Evolutionary conservation across 2,329 filamentous ascomycete species (phyloP), one percentile per base, ranked within the genome.

Genomic region (Talaromyces rugulosus): DNA sequence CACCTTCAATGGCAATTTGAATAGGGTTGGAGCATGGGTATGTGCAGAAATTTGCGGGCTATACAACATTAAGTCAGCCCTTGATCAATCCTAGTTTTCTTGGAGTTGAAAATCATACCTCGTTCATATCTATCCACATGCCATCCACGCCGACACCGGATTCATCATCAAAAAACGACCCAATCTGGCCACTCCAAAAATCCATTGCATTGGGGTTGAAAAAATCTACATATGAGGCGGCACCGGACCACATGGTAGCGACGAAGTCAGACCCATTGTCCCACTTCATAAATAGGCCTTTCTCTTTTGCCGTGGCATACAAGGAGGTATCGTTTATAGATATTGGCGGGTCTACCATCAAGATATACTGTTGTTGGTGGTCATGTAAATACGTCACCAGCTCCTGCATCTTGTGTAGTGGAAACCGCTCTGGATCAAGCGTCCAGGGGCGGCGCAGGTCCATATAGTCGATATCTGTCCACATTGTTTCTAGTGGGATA

Each of bases 141-240:
- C 84, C 90, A 64, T 94, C 90, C 53, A 94, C 88, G 65, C 92
- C 85, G 14, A 94, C 81, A 31, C 90, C 90, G 1, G 77, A 81
- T 0, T 86, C 78, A 0, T 83, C 74, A 64, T 82, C 74, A 75
- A 93, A 92, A 77, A 91, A 91, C 0, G 70, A 73, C 0, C 70
- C 73, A 67, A 94, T 88, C 70, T 93, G 84, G 4, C 81, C 80
- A 65, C 85, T 86, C 90, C 90, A 94, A 73, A 87, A 95, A 1
- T 76, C 69, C 54, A 86, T 81, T 1, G 86, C 84, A 58, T 85
- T 85, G 5, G 83, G 81, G 28, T 87, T 78, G 69, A 92, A 91
- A 89, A 90, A 94, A 72, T 94, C 91, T 0, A 89, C 88, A 74
- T 87, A 92, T 6, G 84, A 88, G 0, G 87, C 85, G 8, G 86